Percentiles rank a stretch among this genome's conserved stretches.
Evolutionary conservation across 2,329 filamentous ascomycete genomes (phyloP).

Genomic region (Colletotrichum ledebouriae): DNA sequence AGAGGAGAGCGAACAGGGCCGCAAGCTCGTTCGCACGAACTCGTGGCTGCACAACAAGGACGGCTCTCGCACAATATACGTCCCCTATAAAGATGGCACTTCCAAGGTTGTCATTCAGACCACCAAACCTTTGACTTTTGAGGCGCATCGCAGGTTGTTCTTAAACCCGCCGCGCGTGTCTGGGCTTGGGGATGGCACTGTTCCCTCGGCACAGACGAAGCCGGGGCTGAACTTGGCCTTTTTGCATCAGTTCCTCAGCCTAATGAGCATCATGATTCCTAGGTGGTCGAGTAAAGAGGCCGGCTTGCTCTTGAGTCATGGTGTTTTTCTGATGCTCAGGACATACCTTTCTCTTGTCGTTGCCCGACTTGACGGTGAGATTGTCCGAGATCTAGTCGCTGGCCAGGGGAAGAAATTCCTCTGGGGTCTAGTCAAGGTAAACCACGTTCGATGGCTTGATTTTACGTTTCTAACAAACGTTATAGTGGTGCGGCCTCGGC

Average conservation of each 20-base stretch:
- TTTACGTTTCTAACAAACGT: conserved; percentile 37
- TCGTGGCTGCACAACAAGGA: conserved; percentile 95
- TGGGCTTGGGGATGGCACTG: conserved; percentile 78
- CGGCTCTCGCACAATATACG: conserved; percentile 93
- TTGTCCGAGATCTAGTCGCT: conserved; percentile 95
- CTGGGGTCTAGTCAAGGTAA: conserved; percentile 85
- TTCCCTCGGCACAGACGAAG: conserved; percentile 91
- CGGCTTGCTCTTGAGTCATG: conserved; percentile 88
- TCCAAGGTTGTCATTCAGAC: conserved; percentile 92
- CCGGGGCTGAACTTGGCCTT: conserved; percentile 96
- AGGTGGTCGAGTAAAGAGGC: conserved; percentile 97
- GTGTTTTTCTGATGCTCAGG: conserved; percentile 87
- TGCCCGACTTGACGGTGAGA: conserved; percentile 92
- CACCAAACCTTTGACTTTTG: conserved; percentile 94
- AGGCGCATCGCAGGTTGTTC: conserved; percentile 94
- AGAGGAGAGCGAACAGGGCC: conserved; percentile 85
- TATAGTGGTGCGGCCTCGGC: conserved; percentile 89
- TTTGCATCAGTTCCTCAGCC: conserved; percentile 93
- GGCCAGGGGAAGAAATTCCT: conserved; percentile 91
- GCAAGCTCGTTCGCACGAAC: conserved; percentile 87
- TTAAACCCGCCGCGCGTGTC: conserved; percentile 89
- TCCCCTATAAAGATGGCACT: conserved; percentile 89
- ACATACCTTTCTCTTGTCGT: conserved; percentile 96
- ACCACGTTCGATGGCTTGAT: neutral
- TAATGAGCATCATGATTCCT: conserved; percentile 98